phyloP scores from a whole-genome alignment of 2,329 filamentous ascomycete genomes.

The Pestalotiopsis sp. region DNA sequence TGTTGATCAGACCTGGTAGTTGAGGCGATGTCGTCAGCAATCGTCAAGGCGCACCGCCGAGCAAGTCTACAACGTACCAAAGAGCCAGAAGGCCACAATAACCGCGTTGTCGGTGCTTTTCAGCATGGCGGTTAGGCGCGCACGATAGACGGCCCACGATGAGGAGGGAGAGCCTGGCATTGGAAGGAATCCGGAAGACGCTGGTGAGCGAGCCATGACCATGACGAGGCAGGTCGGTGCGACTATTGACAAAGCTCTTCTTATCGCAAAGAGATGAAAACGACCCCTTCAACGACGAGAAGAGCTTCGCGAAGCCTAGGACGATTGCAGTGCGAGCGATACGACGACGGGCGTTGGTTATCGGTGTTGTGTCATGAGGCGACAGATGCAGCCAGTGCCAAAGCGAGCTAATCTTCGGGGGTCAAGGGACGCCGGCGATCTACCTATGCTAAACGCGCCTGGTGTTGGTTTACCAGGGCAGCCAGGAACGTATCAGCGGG shows the following conservation, averaged over 20 bases:
- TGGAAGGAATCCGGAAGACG: constrained; percentile 44
- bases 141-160: constrained; percentile 74
- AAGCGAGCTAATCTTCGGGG: too few relatives aligned
- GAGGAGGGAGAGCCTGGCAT: constrained; percentile 62
- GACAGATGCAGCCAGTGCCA: too few relatives aligned
- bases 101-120: constrained; percentile 72
- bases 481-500: too few relatives aligned
- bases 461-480: too few relatives aligned
- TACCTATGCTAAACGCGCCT: too few relatives aligned
- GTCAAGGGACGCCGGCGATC: too few relatives aligned
- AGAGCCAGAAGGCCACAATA: constrained; percentile 86
- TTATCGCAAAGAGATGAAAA: neutral
- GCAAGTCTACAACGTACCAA: constrained; percentile 61
- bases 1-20: constrained; percentile 80
- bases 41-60: neutral
- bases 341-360: neutral
- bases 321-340: neutral
- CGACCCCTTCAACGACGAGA: neutral
- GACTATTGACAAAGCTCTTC: neutral
- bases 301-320: neutral
- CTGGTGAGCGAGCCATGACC: constrained; percentile 8
- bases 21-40: neutral
- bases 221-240: neutral
- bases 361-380: neutral
- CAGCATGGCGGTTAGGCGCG: constrained; percentile 65